A percentile compares a stretch with the other conserved stretches of the same genome.
phyloP scores from a whole-genome alignment of 345 rosid genomes.

The Isatis tinctoria region DNA sequence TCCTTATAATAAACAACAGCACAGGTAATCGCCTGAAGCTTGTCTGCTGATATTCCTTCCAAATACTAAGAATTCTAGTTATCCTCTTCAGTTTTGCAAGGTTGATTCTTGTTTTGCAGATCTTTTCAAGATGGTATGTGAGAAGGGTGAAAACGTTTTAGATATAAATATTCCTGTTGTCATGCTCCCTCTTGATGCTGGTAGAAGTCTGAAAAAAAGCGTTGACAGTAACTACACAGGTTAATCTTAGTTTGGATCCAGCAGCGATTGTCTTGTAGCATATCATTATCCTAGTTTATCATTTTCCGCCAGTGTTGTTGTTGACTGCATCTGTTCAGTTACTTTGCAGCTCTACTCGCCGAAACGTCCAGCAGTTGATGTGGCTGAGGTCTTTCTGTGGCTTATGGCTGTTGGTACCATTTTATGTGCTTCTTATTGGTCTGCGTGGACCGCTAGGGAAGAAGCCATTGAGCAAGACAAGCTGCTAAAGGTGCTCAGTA shows the following conservation, averaged over 20 bases:
- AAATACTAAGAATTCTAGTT: background rate
- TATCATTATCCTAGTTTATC: background rate
- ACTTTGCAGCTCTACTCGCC: constrained; percentile 87
- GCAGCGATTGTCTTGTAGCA: background rate
- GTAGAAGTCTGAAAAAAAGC: constrained; percentile 43
- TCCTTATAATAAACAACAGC: constrained; percentile 66
- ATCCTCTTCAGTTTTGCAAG: constrained; percentile 5
- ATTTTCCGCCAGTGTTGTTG: background rate
- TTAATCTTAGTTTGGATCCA: constrained; percentile 18
- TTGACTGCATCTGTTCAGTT: constrained; percentile 51
- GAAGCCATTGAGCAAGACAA: constrained; percentile 85
- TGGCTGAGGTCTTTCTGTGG: constrained; percentile 98
- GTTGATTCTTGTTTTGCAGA: constrained; percentile 45
- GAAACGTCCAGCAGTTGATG: constrained; percentile 78
- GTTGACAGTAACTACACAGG: constrained; percentile 41
- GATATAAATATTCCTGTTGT: constrained; percentile 70
- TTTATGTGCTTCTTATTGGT: constrained; percentile 90
- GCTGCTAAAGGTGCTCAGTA: constrained; percentile 64
- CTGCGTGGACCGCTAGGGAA: constrained; percentile 91
- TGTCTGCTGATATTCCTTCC: background rate
- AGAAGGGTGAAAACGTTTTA: constrained; percentile 61
- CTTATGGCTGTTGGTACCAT: constrained; percentile 97
- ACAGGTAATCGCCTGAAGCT: constrained; percentile 44
- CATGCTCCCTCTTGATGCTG: constrained; percentile 97
- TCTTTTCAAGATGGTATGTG: constrained; percentile 98